Conservation (phyloP, 2,329 filamentous ascomycete species). For the Boeremia lycopersici region DNA sequence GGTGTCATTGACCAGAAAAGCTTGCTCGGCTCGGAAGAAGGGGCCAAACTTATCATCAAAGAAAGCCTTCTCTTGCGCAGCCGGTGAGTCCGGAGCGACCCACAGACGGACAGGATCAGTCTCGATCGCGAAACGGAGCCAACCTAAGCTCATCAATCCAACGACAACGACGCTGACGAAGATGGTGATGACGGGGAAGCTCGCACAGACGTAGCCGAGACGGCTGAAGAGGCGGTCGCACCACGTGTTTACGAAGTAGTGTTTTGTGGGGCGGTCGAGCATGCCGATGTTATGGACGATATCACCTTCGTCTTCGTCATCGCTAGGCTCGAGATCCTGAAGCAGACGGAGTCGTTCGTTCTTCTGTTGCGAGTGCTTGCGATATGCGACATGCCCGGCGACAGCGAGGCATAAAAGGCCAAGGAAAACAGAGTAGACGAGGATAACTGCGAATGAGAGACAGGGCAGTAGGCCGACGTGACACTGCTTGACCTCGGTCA, state of each 20-base stretch:
- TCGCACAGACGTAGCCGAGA: slow-evolving; percentile 79
- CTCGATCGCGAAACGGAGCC: slow-evolving; percentile 88
- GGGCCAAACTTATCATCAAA: slow-evolving; percentile 94
- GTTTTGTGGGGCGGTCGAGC: slow-evolving; percentile 76
- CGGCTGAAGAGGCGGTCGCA: slow-evolving; percentile 81
- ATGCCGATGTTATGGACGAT: slow-evolving; percentile 77
- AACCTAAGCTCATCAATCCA: slow-evolving; percentile 80
- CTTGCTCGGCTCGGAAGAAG: slow-evolving; percentile 93
- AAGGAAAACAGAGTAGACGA: slow-evolving; percentile 80
- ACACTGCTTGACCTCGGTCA: slow-evolving; percentile 74
- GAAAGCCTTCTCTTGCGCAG: slow-evolving; percentile 90
- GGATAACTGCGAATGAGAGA: slow-evolving; percentile 87
- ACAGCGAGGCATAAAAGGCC: slow-evolving; percentile 69
- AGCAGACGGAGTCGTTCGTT: slow-evolving; percentile 84
- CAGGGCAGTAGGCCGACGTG: slow-evolving; percentile 89
- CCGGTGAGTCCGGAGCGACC: slow-evolving; percentile 93
- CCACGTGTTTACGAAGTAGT: slow-evolving; percentile 83
- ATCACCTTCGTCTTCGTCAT: slow-evolving; percentile 93
- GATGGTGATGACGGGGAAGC: slow-evolving; percentile 86
- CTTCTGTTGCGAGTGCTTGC: slow-evolving; percentile 73
- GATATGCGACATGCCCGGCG: slow-evolving; percentile 76
- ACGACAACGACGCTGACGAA: slow-evolving; percentile 75
- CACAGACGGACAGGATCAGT: slow-evolving; percentile 88
- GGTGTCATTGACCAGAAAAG: slow-evolving; percentile 91
- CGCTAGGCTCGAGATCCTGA: slow-evolving; percentile 81